These are phyloP conservation scores for Acrocalymma vagum DNA, from an alignment of 2,329 filamentous ascomycete species.

Conservation along the genomic window DNA sequence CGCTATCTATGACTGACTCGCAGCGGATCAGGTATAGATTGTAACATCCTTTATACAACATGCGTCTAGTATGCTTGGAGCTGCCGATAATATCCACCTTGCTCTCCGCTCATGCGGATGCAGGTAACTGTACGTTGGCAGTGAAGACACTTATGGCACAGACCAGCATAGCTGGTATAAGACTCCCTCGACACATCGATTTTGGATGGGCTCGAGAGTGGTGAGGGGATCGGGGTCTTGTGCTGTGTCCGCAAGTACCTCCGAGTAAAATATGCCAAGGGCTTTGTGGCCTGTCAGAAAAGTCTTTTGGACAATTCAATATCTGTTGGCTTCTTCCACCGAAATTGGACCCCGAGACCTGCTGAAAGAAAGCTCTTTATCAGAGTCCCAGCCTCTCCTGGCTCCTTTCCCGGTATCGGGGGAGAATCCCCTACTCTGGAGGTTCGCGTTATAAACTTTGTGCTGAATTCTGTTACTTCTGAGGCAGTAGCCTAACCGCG, in stretches of 20 bases:
- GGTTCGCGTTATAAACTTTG: slow-evolving; percentile 17
- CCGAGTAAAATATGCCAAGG: slow-evolving; percentile 41
- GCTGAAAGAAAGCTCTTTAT: slow-evolving; percentile 26
- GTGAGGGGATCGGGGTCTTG: neutral
- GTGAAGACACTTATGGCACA: neutral
- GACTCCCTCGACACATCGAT: slow-evolving; percentile 1
- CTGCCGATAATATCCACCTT: slow-evolving; percentile 5
- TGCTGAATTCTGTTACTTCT: neutral
- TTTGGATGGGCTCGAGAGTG: neutral
- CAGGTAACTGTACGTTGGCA: slow-evolving; percentile 1
- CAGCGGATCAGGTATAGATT: no score
- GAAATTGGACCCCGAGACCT: slow-evolving; percentile 27
- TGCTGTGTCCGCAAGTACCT: slow-evolving; percentile 27
- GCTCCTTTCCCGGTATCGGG: slow-evolving; percentile 29
- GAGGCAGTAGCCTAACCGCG: no score
- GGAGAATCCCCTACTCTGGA: slow-evolving; percentile 36
- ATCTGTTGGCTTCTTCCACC: slow-evolving; percentile 45
- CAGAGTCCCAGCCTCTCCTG: slow-evolving; percentile 32
- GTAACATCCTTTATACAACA: no score
- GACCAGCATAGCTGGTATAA: neutral
- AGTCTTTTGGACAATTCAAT: slow-evolving; percentile 27
- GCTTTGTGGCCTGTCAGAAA: slow-evolving; percentile 38
- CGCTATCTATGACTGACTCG: no score
- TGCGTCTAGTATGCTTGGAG: slow-evolving; percentile 6
- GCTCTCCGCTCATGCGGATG: slow-evolving; percentile 1